A percentile compares a stretch with the other conserved stretches of the same genome.
Conservation (phyloP, 495 filamentous ascomycete genomes). For the Penicillium salamii region DNA sequence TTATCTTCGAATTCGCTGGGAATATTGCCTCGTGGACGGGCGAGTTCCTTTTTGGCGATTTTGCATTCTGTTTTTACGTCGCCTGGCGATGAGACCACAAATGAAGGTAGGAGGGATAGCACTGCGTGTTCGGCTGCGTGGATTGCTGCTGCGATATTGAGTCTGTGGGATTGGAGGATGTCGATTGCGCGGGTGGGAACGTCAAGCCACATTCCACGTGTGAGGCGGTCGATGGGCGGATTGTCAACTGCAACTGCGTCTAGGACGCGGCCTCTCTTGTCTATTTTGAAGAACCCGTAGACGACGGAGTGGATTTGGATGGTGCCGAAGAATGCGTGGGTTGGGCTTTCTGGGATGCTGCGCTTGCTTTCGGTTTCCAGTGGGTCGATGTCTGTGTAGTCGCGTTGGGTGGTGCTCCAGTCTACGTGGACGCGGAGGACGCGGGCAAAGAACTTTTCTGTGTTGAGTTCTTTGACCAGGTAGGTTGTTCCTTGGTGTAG, state of each 20-base stretch:
- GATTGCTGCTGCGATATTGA: conserved; percentile 87
- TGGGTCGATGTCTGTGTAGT: conserved; percentile 94
- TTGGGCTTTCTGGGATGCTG: conserved; percentile 32
- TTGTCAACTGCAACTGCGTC: conserved; percentile 93
- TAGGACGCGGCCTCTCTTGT: conserved; percentile 76
- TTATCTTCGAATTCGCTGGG: conserved; percentile 14
- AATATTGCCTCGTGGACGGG: conserved; percentile 26
- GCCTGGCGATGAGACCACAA: conserved; percentile 80
- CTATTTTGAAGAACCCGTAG: conserved; percentile 95
- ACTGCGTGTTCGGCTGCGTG: conserved; percentile 93
- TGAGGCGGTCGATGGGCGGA: conserved; percentile 78
- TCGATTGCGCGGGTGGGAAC: conserved; percentile 76
- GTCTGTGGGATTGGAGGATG: conserved; percentile 64
- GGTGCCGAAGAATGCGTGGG: conserved; percentile 74
- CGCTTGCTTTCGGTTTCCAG: conserved; percentile 82
- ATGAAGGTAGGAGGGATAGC: conserved; percentile 81
- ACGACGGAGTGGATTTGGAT: conserved; percentile 83
- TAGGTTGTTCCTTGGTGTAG: conserved; percentile 92
- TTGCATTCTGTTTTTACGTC: conserved; percentile 97
- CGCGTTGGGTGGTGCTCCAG: conserved; percentile 91
- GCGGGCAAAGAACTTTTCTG: conserved; percentile 70
- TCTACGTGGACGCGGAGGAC: conserved; percentile 83
- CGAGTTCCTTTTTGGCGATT: conserved; percentile 68
- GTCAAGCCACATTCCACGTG: conserved; percentile 96
- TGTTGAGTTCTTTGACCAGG: conserved; percentile 84